Evolutionary conservation across 768 basidiomycete genomes (phyloP).

Genomic region (Lactarius vividus): DNA sequence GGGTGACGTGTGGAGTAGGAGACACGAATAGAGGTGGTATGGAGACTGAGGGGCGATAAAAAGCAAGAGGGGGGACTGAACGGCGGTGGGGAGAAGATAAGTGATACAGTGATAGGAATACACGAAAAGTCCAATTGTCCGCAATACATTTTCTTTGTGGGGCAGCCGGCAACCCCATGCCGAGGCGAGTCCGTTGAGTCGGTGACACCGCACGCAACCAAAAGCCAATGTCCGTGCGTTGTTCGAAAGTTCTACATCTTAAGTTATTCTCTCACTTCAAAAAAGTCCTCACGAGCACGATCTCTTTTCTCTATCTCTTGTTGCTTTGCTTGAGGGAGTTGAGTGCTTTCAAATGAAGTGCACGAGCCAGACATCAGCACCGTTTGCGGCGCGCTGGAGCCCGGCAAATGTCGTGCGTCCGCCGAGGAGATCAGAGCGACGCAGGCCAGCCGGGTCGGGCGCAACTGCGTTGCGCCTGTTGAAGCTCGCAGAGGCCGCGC

Average conservation of each 20-base stretch:
- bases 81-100: not conserved
- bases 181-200: not conserved
- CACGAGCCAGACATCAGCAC: constrained; percentile 22
- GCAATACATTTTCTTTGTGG: not conserved
- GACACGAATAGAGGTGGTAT: not conserved
- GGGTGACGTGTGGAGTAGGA: not conserved
- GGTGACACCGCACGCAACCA: not conserved
- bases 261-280: not conserved
- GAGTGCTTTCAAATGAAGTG: constrained; percentile 13
- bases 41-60: not conserved
- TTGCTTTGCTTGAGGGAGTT: not conserved
- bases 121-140: not conserved
- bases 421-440: constrained; percentile 24
- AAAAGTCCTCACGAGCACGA: not conserved
- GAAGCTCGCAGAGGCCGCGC: constrained; percentile 20
- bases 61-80: not conserved
- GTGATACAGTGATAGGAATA: not conserved
- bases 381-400: constrained; percentile 23
- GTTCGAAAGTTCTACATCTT: not conserved
- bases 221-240: not conserved
- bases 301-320: not conserved
- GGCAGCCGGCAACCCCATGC: not conserved
- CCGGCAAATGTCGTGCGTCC: constrained; percentile 22
- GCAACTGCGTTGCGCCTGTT: constrained; percentile 16
- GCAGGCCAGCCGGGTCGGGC: constrained; percentile 21